A percentile compares a stretch with the other conserved stretches of the same genome.
These are phyloP conservation scores for Sporothrix phasma DNA, from an alignment of 2,329 filamentous ascomycete species.

Conservation along the genomic window DNA sequence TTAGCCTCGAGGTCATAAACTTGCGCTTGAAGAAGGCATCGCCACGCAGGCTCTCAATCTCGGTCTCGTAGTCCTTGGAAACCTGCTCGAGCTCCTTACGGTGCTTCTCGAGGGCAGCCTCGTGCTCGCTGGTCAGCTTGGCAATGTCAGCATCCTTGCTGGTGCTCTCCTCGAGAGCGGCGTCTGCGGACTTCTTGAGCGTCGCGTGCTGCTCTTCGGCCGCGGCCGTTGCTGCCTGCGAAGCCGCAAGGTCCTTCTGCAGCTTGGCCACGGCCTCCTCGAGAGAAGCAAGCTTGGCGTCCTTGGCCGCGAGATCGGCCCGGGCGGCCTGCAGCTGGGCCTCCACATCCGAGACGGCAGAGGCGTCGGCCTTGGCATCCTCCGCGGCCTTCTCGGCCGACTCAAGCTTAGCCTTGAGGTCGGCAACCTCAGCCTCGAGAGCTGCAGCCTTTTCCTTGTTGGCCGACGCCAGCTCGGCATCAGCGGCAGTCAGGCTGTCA, in stretches of 20 bases:
- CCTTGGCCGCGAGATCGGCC: conserved; percentile 35
- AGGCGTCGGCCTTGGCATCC: conserved; percentile 30
- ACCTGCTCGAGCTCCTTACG: conserved; percentile 48
- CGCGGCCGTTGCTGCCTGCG: conserved; percentile 34
- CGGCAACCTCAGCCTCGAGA: conserved; percentile 43
- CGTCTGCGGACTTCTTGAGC: conserved; percentile 1
- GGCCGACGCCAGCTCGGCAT: conserved; percentile 35
- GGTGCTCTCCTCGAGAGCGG: conserved; percentile 40
- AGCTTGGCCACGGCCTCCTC: conserved; percentile 35
- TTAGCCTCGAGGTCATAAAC: conserved; percentile 51
- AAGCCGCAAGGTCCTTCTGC: conserved; percentile 22
- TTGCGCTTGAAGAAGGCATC: conserved; percentile 56
- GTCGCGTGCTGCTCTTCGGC: conserved; percentile 28
- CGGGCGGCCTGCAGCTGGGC: conserved; percentile 38
- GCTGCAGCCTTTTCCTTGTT: conserved; percentile 38
- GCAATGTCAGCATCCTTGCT: conserved; percentile 41
- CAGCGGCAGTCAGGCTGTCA: conserved; percentile 40
- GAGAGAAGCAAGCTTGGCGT: conserved; percentile 30
- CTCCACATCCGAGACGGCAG: conserved; percentile 33
- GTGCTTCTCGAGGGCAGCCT: conserved; percentile 37
- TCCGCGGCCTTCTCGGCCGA: conserved; percentile 37
- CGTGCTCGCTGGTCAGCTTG: conserved; percentile 40
- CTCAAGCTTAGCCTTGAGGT: conserved; percentile 40
- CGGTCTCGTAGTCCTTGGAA: conserved; percentile 52
- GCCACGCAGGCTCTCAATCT: conserved; percentile 53